Conservation (phyloP, 1,139 yeast species). For the Pichia sp. region DNA sequence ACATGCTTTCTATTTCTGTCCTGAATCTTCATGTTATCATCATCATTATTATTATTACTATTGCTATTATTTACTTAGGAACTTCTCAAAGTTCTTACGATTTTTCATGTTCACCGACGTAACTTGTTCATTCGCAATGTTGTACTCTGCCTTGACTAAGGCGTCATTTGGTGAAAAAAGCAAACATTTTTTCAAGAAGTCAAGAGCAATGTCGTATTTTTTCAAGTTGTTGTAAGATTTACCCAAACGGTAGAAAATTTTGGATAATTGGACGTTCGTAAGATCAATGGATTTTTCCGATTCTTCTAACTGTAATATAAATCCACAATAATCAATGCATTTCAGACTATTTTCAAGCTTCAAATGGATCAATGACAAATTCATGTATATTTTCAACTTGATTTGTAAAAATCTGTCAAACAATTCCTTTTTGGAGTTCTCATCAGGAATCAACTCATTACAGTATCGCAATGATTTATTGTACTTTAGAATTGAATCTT, state of each 20-base stretch:
- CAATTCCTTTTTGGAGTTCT: slow-evolving; percentile 52
- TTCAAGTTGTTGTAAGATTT: slow-evolving; percentile 36
- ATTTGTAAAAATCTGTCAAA: slow-evolving; percentile 41
- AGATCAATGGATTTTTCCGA: slow-evolving; percentile 13
- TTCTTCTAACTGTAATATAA: slow-evolving; percentile 41
- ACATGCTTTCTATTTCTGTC: too few relatives aligned
- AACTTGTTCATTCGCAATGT: slow-evolving; percentile 31
- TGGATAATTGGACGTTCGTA: slow-evolving; percentile 42
- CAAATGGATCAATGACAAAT: slow-evolving; percentile 45
- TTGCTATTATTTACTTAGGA: neutral
- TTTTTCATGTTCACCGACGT: slow-evolving; percentile 37
- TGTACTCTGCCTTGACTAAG: slow-evolving; percentile 38
- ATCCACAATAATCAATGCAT: slow-evolving; percentile 46
- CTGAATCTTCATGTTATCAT: too few relatives aligned
- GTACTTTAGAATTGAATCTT: slow-evolving; percentile 53
- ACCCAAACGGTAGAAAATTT: slow-evolving; percentile 54
- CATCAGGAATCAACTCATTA: slow-evolving; percentile 65
- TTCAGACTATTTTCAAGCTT: slow-evolving; percentile 38
- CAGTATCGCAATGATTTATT: slow-evolving; percentile 56
- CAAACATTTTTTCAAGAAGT: slow-evolving; percentile 37
- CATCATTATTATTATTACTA: too few relatives aligned
- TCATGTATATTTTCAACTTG: slow-evolving; percentile 55
- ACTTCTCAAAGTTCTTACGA: slow-evolving; percentile 13
- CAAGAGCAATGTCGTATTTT: slow-evolving; percentile 42
- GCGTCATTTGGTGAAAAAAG: slow-evolving; percentile 41